These are phyloP conservation scores for Esteya vermicola DNA, from an alignment of 2,329 filamentous ascomycete genomes.

Conservation along the genomic window DNA sequence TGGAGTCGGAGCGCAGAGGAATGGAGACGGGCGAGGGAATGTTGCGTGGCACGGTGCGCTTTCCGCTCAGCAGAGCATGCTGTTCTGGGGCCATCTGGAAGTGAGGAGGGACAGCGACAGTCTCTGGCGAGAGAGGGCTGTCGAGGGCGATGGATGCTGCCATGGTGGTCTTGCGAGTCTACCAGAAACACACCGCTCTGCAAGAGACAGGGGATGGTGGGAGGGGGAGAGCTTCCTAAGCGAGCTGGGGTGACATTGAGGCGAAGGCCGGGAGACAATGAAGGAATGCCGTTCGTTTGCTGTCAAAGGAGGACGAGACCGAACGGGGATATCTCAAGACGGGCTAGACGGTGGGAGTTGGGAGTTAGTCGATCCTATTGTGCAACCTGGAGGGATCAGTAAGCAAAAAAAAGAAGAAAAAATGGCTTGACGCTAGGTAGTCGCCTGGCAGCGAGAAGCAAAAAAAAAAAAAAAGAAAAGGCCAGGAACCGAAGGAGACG, in stretches of 20 bases:
- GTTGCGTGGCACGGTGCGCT: constrained; percentile 11
- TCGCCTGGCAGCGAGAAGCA: not conserved
- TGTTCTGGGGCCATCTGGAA: constrained; percentile 8
- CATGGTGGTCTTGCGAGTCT: constrained; percentile 17
- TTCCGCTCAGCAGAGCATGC: constrained; percentile 9
- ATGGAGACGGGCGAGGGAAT: constrained; percentile 14
- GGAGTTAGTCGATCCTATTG: no score
- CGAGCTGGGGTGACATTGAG: constrained; percentile 23
- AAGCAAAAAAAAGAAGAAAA: not conserved
- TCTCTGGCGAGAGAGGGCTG: constrained; percentile 10
- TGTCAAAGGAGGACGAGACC: not conserved
- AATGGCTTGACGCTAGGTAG: not conserved
- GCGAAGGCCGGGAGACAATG: not conserved
- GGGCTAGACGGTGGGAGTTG: no score
- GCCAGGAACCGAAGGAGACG: not conserved
- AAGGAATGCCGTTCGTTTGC: not conserved
- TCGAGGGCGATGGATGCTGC: constrained; percentile 16
- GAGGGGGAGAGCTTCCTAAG: constrained; percentile 24
- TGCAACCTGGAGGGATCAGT: not conserved
- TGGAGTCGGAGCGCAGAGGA: constrained; percentile 14
- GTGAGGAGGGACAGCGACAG: constrained; percentile 11
- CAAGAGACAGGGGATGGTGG: constrained; percentile 24
- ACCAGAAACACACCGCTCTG: constrained; percentile 26
- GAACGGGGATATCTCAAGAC: not conserved
- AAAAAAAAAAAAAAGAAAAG: not conserved